A percentile compares a stretch with the other conserved stretches of the same genome.
These are phyloP conservation scores for Aureobasidium uvarum DNA, from an alignment of 2,329 filamentous ascomycete species.

Conservation along the genomic window DNA sequence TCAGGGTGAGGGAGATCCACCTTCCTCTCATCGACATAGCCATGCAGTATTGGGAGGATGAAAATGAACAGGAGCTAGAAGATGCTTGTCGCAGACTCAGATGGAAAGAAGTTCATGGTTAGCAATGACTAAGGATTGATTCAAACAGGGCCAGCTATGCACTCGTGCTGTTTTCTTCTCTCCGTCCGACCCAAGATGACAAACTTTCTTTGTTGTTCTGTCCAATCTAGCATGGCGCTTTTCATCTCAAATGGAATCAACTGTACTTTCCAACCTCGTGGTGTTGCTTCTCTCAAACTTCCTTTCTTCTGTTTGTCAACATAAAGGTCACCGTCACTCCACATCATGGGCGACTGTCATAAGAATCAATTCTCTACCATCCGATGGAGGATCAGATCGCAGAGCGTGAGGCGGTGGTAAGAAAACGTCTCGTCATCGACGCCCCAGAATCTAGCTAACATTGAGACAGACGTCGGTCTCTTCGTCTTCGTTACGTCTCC, in stretches of 20 bases:
- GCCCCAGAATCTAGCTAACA: neutral
- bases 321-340: neutral
- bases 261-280: neutral
- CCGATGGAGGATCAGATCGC: neutral
- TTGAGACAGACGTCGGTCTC: neutral
- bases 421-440: neutral
- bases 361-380: neutral
- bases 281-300: neutral
- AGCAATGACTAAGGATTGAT: neutral
- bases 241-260: neutral
- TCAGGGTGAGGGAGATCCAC: neutral
- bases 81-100: neutral
- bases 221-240: too few species aligned
- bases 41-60: neutral
- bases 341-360: neutral
- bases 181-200: neutral
- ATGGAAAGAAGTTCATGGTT: neutral
- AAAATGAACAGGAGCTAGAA: neutral
- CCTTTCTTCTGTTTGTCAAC: neutral
- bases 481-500: neutral
- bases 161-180: neutral
- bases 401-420: neutral
- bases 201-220: neutral
- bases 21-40: neutral
- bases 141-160: neutral